Conservation (phyloP, 257 asterid genomes). For the Dorcoceras hygrometricum region DNA sequence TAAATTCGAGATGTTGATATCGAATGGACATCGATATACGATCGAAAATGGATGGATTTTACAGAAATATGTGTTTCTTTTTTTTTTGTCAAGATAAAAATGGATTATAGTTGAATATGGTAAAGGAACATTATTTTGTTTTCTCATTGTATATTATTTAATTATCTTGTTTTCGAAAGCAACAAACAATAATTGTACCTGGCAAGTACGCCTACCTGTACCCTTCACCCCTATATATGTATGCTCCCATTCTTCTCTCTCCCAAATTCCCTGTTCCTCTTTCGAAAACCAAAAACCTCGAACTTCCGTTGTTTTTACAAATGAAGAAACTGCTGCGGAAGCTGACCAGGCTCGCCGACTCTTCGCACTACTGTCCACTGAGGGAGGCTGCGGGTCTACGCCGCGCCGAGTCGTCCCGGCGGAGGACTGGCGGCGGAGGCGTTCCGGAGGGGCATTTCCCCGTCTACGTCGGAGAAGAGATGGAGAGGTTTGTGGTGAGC, state of each 20-base stretch:
- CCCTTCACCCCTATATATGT: slow-evolving; percentile 19
- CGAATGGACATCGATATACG: too few relatives aligned
- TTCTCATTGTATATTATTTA: neutral
- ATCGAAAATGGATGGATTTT: too few relatives aligned
- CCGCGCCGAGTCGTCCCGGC: slow-evolving; percentile 30
- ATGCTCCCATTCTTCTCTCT: slow-evolving; percentile 1
- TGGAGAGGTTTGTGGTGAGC: neutral
- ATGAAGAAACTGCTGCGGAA: slow-evolving; percentile 24
- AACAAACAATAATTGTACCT: slow-evolving; percentile 37
- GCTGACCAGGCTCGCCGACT: slow-evolving; percentile 31
- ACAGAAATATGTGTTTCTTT: too few relatives aligned
- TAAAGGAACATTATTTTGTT: too few relatives aligned
- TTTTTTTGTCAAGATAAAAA: too few relatives aligned
- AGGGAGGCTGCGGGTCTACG: slow-evolving; percentile 27
- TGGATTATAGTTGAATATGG: too few relatives aligned
- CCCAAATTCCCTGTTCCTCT: neutral
- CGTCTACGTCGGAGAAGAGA: neutral
- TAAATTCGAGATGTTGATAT: too few relatives aligned
- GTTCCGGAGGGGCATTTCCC: slow-evolving; percentile 29
- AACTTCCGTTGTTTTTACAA: neutral
- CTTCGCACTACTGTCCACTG: slow-evolving; percentile 35
- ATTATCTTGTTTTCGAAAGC: slow-evolving; percentile 1
- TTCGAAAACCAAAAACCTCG: neutral
- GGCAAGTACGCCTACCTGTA: slow-evolving; percentile 50
- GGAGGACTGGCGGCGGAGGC: slow-evolving; percentile 21